Base-by-base conservation (phyloP, 345 rosid species). In the Adansonia digitata region DNA sequence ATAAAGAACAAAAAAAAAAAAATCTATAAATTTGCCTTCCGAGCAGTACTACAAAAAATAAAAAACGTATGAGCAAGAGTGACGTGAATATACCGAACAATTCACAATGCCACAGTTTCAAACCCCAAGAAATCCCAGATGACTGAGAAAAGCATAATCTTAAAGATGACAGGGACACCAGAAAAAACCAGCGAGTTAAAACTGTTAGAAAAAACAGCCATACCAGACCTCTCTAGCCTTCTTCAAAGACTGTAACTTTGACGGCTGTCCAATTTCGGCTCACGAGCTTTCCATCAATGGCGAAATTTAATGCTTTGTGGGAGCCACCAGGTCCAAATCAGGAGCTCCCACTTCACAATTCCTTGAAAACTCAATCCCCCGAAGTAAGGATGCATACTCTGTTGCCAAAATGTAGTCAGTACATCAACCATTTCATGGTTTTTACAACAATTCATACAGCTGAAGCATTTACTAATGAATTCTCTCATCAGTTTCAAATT, bases 401-500 rank as follows among this genome's bases (percentile, higher is more conserved):
- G 37, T 59, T 46, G 43, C 14, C 0, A 69, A 69, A 63, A 43
- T 43, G 72, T 14, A 15, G 22, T 7, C 1, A 72, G 26, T 39
- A 55, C 65, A 55, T 72, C 64, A 55, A 17, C 66, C 75, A 24
- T 57, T 56, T 7, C 74, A 52, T 35, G 63, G 49, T 15, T 56
- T 56, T 35, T 34, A 51, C 45, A 74, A 48, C 31, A 31, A 18
- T 15, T 46, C 18, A 51, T 20, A 61, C 11, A 20, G 45, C 62
- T 74, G 20, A n/a, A 48, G 48, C 45, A 20, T 49, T 57, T 75
- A 75, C 24, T 49, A 24, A 9, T 75, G 52, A 53, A 66, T 45
- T 75, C 55, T 66, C 20, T 75, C 77, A 1, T 75, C 72, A 40
- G 39, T 75, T 51, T 66, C 65, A 1, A 75, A 75, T 6, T 75